phyloP scores from a whole-genome alignment of 176 grass and related monocot genomes.

The Ensete ventricosum region DNA sequence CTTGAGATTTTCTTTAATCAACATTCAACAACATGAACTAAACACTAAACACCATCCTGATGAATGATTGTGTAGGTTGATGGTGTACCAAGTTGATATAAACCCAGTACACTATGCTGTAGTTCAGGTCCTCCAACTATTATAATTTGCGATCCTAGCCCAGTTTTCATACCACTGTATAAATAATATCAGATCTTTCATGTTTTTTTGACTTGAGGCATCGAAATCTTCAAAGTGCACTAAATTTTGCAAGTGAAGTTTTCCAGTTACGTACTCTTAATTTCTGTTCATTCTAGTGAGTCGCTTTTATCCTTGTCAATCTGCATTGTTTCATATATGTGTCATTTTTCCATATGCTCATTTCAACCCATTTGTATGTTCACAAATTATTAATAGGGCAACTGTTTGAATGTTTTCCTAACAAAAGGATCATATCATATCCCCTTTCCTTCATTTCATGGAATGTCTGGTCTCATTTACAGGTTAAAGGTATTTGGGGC shows the following conservation, averaged over 20 bases:
- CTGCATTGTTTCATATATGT: too few relatives aligned
- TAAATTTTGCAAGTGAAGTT: not conserved
- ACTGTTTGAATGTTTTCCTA: not conserved
- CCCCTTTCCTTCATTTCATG: not conserved
- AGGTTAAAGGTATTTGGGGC: constrained; percentile 50
- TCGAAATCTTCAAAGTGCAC: not conserved
- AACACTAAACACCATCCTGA: too few relatives aligned
- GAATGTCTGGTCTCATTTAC: constrained; percentile 1
- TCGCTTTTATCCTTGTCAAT: not conserved
- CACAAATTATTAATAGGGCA: not conserved
- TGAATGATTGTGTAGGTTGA: too few relatives aligned
- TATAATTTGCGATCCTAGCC: not conserved
- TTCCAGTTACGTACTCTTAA: too few relatives aligned
- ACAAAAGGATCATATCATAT: not conserved
- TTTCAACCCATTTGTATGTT: too few relatives aligned
- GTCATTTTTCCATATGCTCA: not conserved
- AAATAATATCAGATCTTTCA: not conserved
- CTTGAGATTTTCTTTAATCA: too few relatives aligned
- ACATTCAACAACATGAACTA: too few relatives aligned
- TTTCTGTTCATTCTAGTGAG: not conserved
- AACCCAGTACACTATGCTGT: not conserved
- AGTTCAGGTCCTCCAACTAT: not conserved
- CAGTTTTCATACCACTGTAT: not conserved
- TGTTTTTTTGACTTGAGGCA: too few relatives aligned
- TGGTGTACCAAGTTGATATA: too few relatives aligned